phyloP scores from a whole-genome alignment of 805 yeast genomes.

The Candida dajiaensis region DNA sequence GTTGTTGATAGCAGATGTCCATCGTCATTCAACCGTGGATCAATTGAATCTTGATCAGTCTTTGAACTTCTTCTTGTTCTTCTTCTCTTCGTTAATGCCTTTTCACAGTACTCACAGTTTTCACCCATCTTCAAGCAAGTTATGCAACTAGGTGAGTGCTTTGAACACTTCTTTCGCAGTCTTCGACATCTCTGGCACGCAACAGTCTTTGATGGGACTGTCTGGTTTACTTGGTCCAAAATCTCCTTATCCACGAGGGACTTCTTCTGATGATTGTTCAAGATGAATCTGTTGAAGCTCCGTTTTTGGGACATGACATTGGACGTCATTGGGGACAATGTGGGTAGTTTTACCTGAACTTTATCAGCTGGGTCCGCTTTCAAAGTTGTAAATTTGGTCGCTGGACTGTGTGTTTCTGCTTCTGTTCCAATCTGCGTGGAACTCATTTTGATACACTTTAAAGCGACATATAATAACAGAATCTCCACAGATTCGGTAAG shows the following conservation, averaged over 20 bases:
- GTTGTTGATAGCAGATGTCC: neutral
- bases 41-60: neutral
- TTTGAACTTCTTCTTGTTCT: neutral
- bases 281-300: slow-evolving; percentile 10
- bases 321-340: neutral
- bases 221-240: slow-evolving; percentile 1
- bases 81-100: slow-evolving; percentile 3
- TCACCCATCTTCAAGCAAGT: slow-evolving; percentile 41
- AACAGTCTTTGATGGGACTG: slow-evolving; percentile 2
- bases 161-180: slow-evolving; percentile 8
- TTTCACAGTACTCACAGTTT: slow-evolving; percentile 23
- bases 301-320: slow-evolving; percentile 1
- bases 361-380: neutral
- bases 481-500: neutral
- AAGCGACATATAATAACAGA: neutral
- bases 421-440: neutral
- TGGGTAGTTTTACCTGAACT: neutral
- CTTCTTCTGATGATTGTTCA: slow-evolving; percentile 14
- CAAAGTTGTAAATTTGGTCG: neutral
- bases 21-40: neutral
- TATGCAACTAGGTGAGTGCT: slow-evolving; percentile 26
- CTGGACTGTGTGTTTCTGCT: neutral
- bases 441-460: neutral
- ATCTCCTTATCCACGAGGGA: neutral
- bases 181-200: slow-evolving; percentile 8